Percentiles rank a stretch among this genome's conserved stretches.
phyloP scores from a whole-genome alignment of 345 rosid species.

The Murraya koenigii region DNA sequence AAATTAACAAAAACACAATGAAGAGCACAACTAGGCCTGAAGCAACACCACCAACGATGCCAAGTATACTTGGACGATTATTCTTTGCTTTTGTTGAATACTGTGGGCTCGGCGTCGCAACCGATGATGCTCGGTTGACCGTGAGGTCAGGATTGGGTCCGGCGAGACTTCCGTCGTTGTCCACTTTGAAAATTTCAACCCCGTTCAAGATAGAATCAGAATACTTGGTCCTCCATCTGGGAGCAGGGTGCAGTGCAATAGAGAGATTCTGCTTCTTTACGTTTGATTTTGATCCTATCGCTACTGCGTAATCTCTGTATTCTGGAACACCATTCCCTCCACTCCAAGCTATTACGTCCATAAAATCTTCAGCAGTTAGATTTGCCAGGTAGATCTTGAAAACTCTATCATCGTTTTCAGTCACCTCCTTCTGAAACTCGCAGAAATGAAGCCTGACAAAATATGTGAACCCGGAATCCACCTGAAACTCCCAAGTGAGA shows the following conservation, averaged over 20 bases:
- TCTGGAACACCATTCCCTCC: conserved; percentile 24
- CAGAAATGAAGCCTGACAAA: conserved; percentile 51
- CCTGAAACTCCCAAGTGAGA: conserved; percentile 45
- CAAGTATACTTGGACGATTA: background rate
- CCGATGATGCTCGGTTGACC: no score
- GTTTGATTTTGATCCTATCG: conserved; percentile 1
- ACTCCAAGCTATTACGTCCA: conserved; percentile 23
- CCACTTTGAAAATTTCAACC: conserved; percentile 48
- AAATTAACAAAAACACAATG: background rate
- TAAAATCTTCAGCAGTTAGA: background rate
- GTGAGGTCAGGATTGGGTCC: conserved; percentile 33
- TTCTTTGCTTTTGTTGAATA: background rate
- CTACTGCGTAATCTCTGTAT: conserved; percentile 26
- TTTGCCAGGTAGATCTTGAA: conserved; percentile 22
- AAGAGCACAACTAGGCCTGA: background rate
- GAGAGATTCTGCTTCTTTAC: conserved; percentile 26
- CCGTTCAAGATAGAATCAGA: conserved; percentile 54
- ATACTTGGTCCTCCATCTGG: background rate
- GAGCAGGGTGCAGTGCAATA: conserved; percentile 19
- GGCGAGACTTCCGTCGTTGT: background rate
- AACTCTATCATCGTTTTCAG: background rate
- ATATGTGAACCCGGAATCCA: conserved; percentile 40
- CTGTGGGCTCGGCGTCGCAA: no score
- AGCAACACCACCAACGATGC: background rate
- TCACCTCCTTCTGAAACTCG: conserved; percentile 20